These are phyloP conservation scores for Cladosporium sphaerospermum DNA, from an alignment of 2,329 filamentous ascomycete species.

Conservation along the genomic window DNA sequence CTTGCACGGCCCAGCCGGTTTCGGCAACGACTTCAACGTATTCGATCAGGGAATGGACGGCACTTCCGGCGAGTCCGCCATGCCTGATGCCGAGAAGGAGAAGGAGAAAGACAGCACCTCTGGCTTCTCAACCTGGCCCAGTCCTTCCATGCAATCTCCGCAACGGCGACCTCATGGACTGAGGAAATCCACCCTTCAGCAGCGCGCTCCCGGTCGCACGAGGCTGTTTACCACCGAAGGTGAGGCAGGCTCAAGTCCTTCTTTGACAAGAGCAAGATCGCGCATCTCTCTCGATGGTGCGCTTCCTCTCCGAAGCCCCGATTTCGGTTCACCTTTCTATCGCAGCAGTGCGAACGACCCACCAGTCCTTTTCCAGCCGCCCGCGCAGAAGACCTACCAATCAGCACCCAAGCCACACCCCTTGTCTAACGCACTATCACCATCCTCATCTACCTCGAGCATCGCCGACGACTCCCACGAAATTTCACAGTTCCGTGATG, in stretches of 20 bases:
- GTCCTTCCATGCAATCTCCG: slow-evolving; percentile 20
- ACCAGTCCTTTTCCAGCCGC: slow-evolving; percentile 36
- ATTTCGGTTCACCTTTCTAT: slow-evolving; percentile 57
- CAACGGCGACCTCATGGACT: slow-evolving; percentile 40
- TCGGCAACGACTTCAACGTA: slow-evolving; percentile 62
- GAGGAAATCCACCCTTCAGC: slow-evolving; percentile 80
- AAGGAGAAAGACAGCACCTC: slow-evolving; percentile 21
- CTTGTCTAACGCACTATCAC: slow-evolving; percentile 77
- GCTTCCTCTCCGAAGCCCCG: slow-evolving; percentile 57
- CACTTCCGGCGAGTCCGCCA: slow-evolving; percentile 20
- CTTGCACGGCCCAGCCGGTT: slow-evolving; percentile 65
- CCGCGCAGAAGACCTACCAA: slow-evolving; percentile 27
- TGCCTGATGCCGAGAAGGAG: slow-evolving; percentile 24
- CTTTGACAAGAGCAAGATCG: slow-evolving; percentile 40
- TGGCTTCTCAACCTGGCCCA: slow-evolving; percentile 26
- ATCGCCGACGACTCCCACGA: slow-evolving; percentile 62
- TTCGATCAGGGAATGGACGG: slow-evolving; percentile 56
- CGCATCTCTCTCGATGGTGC: slow-evolving; percentile 77
- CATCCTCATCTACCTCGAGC: slow-evolving; percentile 78
- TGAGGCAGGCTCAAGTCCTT: slow-evolving; percentile 19
- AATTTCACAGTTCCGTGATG: slow-evolving; percentile 44
- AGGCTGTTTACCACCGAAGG: slow-evolving; percentile 33
- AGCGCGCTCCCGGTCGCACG: slow-evolving; percentile 52
- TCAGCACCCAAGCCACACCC: slow-evolving; percentile 60
- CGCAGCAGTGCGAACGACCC: slow-evolving; percentile 59